Evolutionary conservation across 2,329 filamentous ascomycete species (phyloP).

Genomic region (Aspergillus terreus): DNA sequence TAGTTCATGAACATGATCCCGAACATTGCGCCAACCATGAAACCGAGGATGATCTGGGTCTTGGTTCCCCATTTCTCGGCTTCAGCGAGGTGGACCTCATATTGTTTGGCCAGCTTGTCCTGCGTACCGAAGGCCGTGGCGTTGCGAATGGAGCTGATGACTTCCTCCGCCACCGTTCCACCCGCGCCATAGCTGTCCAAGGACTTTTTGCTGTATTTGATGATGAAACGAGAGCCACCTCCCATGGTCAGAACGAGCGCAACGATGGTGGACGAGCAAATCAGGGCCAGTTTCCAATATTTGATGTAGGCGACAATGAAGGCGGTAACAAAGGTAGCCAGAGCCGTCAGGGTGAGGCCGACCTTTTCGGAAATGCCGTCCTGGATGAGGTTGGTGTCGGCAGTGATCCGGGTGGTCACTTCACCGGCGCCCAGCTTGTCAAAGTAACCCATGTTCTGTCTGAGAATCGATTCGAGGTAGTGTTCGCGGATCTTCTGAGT

Average conservation of each 20-base stretch:
- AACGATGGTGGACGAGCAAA: conserved; percentile 76
- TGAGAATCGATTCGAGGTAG: conserved; percentile 79
- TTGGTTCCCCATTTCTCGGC: conserved; percentile 75
- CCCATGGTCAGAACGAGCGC: conserved; percentile 78
- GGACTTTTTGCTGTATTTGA: conserved; percentile 75
- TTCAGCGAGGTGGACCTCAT: conserved; percentile 68
- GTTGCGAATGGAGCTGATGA: conserved; percentile 88
- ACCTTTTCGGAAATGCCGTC: conserved; percentile 92
- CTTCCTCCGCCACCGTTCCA: conserved; percentile 87
- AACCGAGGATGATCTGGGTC: conserved; percentile 66
- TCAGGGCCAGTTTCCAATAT: conserved; percentile 90
- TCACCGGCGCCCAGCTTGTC: conserved; percentile 91
- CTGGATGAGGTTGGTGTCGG: conserved; percentile 89
- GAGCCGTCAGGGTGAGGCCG: conserved; percentile 68
- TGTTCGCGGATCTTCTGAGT: conserved; percentile 73
- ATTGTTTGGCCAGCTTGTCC: conserved; percentile 82
- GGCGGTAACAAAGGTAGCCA: conserved; percentile 80
- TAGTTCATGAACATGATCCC: conserved; percentile 81
- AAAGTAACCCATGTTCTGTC: conserved; percentile 88
- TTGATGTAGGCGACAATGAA: conserved; percentile 88
- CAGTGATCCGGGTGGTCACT: conserved; percentile 89
- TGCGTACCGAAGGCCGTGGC: conserved; percentile 91
- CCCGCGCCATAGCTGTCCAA: conserved; percentile 77
- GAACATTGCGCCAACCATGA: conserved; percentile 84
- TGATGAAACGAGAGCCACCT: conserved; percentile 66